Evolutionary conservation across 495 filamentous ascomycete species (phyloP), one percentile per base, ranked within the genome.

Genomic region (Trichocladium antarcticum): DNA sequence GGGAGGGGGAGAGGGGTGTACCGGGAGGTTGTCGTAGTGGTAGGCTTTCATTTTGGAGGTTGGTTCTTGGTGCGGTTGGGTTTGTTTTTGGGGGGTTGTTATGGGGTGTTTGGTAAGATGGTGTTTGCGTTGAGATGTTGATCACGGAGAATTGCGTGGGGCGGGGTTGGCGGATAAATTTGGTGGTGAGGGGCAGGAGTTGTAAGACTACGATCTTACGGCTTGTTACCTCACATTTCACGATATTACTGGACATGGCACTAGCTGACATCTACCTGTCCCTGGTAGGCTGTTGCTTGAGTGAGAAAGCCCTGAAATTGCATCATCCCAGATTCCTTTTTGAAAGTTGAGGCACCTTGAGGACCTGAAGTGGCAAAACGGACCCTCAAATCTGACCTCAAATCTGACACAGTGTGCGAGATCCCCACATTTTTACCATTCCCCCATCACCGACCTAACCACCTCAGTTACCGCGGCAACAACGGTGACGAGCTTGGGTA

Each of bases 11-110:
- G 54, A 50, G 47, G 41, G 48, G 29, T 15, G 34, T 79, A 90
- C 87, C 51, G 75, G 75, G 55, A 74, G 65, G 67, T 90, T 84
- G 60, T 92, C 86, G 65, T 81, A 90, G 73, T 78, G 83, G 70
- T 92, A 93, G 50, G 81, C 84, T 65, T 77, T 83, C 87, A 93
- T 92, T 52, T 60, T 72, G 44, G 42, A 3, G 4, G 34, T 9
- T 39, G 43, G 14, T 11, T 10, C 16, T 7, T 27, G 0, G 36
- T 31, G 36, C 1, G 9, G 10, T 21, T 22, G 11, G 10, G 22
- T 40, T 8, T 40, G 9, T 28, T 20, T 12, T 22, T 38, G 21
- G 41, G 14, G 29, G 20, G 2, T 36, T 36, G 38, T 17, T 14
- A 1, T 8, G 11, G 24, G 11, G 28, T 36, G n/a, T 22, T 12